phyloP scores from a whole-genome alignment of 768 basidiomycete genomes.

The Lentinula boryana region DNA sequence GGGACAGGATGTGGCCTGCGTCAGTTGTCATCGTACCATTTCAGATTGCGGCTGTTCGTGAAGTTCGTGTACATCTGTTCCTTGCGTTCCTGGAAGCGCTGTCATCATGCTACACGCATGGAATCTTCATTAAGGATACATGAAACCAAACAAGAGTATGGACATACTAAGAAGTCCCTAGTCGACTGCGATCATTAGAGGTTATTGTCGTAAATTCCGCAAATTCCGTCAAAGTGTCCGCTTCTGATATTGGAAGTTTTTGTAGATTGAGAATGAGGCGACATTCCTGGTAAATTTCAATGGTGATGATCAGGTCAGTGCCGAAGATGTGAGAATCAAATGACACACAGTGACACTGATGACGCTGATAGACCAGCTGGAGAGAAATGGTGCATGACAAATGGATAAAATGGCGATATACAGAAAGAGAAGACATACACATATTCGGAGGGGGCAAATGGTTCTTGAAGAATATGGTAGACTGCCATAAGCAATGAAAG shows the following conservation, averaged over 20 bases:
- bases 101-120: neutral
- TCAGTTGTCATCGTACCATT: neutral
- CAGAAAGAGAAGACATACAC: conserved; percentile 4
- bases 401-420: neutral
- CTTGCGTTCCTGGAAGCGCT: neutral
- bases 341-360: conserved; percentile 7
- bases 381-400: neutral
- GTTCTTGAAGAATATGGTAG: conserved; percentile 3
- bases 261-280: conserved; percentile 13
- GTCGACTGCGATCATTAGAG: neutral
- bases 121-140: neutral
- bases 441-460: conserved; percentile 6
- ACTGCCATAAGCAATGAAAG: conserved; percentile 6
- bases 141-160: neutral
- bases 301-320: neutral
- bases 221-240: neutral
- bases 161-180: neutral
- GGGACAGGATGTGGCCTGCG: too few species aligned
- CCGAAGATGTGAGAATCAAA: neutral
- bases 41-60: neutral
- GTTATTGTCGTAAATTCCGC: conserved; percentile 11
- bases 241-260: conserved; percentile 2
- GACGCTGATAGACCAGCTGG: conserved; percentile 9
- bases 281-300: conserved; percentile 5
- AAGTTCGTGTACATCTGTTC: neutral